Percentiles rank a stretch among this genome's conserved stretches.
Conservation (phyloP, 148 eudicot species). For the Beta vulgaris region DNA sequence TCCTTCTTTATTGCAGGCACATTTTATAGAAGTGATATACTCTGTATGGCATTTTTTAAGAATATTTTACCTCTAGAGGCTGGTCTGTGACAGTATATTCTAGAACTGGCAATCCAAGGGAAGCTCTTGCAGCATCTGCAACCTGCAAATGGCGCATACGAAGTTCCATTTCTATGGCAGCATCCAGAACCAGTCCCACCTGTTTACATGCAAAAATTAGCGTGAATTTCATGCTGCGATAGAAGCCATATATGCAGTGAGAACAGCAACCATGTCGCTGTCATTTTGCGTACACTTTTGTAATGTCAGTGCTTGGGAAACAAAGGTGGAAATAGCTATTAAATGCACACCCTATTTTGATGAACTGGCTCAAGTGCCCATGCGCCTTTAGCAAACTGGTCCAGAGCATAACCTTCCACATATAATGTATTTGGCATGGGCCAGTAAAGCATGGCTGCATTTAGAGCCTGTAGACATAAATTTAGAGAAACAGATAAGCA, state of each 20-base stretch:
- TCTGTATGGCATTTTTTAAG: neutral
- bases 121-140: conserved; percentile 91
- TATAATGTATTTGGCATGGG: conserved; percentile 71
- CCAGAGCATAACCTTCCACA: conserved; percentile 95
- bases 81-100: conserved; percentile 78
- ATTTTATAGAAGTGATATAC: neutral
- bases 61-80: conserved; percentile 51
- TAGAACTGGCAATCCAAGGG: conserved; percentile 88
- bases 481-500: neutral
- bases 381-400: conserved; percentile 75
- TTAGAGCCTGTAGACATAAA: conserved; percentile 60
- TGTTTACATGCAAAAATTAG: conserved; percentile 31
- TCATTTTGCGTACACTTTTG: neutral
- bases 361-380: conserved; percentile 90
- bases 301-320: neutral
- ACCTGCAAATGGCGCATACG: conserved; percentile 76
- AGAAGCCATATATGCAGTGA: conserved; percentile 3
- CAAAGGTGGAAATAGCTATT: neutral
- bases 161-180: conserved; percentile 82
- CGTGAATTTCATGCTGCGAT: conserved; percentile 13
- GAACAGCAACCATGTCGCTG: neutral
- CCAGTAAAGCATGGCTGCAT: conserved; percentile 99
- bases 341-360: conserved; percentile 63
- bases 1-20: neutral
- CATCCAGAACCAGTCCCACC: conserved; percentile 93